Evolutionary conservation across 345 rosid genomes (phyloP).

Genomic region (Camelina hispida): DNA sequence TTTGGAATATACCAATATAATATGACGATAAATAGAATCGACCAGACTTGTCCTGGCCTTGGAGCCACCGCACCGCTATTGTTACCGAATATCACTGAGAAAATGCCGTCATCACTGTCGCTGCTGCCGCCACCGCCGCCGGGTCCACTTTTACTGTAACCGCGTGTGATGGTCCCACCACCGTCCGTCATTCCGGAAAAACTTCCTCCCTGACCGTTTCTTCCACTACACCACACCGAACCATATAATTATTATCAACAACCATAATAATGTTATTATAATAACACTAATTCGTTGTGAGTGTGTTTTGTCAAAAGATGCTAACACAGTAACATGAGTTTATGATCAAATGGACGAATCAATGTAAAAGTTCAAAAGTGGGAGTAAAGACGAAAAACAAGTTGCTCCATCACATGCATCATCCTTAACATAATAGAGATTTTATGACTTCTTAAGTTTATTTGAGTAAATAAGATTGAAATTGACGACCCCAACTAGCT

Average conservation of each 20-base stretch:
- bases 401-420: slow-evolving; percentile 39
- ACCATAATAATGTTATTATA: not conserved
- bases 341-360: slow-evolving; percentile 39
- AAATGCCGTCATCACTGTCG: slow-evolving; percentile 48
- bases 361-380: slow-evolving; percentile 30
- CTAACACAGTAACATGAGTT: slow-evolving; percentile 27
- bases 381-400: slow-evolving; percentile 37
- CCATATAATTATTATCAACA: slow-evolving; percentile 18
- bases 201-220: slow-evolving; percentile 44
- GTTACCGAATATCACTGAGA: slow-evolving; percentile 78
- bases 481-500: not conserved
- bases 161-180: slow-evolving; percentile 54
- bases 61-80: slow-evolving; percentile 46
- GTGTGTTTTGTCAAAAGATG: slow-evolving; percentile 19
- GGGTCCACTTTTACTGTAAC: slow-evolving; percentile 53
- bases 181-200: slow-evolving; percentile 40
- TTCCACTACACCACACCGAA: slow-evolving; percentile 50
- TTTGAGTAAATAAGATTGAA: not conserved
- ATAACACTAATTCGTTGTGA: slow-evolving; percentile 1
- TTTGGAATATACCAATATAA: slow-evolving; percentile 47
- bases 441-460: slow-evolving; percentile 10
- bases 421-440: slow-evolving; percentile 1
- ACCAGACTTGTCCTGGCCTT: slow-evolving; percentile 35
- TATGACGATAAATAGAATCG: slow-evolving; percentile 19
- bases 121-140: slow-evolving; percentile 48